These are phyloP conservation scores for Pythium phragmitis DNA, from an alignment of 352 stramenopile species.

Conservation along the genomic window DNA sequence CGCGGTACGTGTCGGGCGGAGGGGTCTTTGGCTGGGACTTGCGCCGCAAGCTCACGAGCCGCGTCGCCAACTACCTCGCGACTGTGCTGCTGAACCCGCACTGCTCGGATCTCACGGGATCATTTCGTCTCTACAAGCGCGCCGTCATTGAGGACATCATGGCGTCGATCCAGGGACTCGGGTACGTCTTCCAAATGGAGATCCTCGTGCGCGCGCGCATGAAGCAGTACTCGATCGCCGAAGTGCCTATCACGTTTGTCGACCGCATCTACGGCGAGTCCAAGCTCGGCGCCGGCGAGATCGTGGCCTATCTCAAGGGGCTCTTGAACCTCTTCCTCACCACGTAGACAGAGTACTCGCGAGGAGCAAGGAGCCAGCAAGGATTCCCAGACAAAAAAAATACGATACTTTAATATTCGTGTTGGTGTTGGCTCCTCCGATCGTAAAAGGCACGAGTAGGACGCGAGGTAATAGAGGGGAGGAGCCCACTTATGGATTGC, in stretches of 20 bases:
- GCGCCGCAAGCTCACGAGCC: slow-evolving; percentile 95
- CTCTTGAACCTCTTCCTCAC: slow-evolving; percentile 96
- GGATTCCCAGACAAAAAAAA: slow-evolving; percentile 2
- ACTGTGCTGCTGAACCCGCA: slow-evolving; percentile 94
- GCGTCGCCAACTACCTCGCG: slow-evolving; percentile 98
- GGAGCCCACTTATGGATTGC: slow-evolving; percentile 1
- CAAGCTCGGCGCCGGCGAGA: slow-evolving; percentile 97
- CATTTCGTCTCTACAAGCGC: slow-evolving; percentile 97
- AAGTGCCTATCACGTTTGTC: slow-evolving; percentile 98
- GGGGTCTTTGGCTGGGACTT: slow-evolving; percentile 97
- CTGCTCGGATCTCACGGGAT: slow-evolving; percentile 96
- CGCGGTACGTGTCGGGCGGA: slow-evolving; percentile 91
- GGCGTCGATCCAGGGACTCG: slow-evolving; percentile 76
- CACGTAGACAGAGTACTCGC: slow-evolving; percentile 53
- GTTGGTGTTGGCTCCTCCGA: neutral
- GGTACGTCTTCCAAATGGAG: slow-evolving; percentile 99
- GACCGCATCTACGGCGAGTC: slow-evolving; percentile 98
- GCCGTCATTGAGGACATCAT: slow-evolving; percentile 95
- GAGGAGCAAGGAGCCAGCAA: neutral
- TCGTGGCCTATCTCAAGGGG: slow-evolving; percentile 96
- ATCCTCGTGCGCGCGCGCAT: slow-evolving; percentile 95
- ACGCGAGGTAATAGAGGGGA: neutral
- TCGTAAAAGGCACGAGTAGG: neutral
- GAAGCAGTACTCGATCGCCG: slow-evolving; percentile 89
- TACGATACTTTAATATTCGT: slow-evolving; percentile 28